phyloP scores from a whole-genome alignment of 1,139 yeast species.

The Diutina catenulata region DNA sequence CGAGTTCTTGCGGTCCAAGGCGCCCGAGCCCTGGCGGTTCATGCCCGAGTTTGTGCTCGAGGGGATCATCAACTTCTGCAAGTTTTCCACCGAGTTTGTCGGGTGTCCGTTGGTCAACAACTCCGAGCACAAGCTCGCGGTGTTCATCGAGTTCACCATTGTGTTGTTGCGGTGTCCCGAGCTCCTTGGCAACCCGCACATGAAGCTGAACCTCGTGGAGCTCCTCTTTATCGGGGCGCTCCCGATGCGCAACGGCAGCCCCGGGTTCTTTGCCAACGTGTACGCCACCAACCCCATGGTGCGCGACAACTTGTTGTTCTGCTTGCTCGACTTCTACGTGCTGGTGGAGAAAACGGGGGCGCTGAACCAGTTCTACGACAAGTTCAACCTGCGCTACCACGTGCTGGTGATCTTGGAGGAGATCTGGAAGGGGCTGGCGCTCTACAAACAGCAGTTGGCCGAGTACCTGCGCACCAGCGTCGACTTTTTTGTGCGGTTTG shows the following conservation, averaged over 20 bases:
- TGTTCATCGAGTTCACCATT: slow-evolving; percentile 64
- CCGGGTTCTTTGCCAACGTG: slow-evolving; percentile 64
- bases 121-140: slow-evolving; percentile 32
- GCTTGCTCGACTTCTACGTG: slow-evolving; percentile 80
- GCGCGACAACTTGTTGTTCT: slow-evolving; percentile 57
- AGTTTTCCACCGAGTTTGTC: slow-evolving; percentile 47
- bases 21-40: slow-evolving; percentile 71
- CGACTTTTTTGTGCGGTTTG: slow-evolving; percentile 80
- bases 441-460: slow-evolving; percentile 57
- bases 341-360: slow-evolving; percentile 96
- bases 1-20: slow-evolving; percentile 48
- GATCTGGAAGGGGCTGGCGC: slow-evolving; percentile 60
- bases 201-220: slow-evolving; percentile 77
- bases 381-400: slow-evolving; percentile 81
- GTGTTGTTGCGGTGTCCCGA: slow-evolving; percentile 77
- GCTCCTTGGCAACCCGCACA: slow-evolving; percentile 81
- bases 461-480: slow-evolving; percentile 54
- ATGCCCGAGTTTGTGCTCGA: slow-evolving; percentile 83
- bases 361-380: slow-evolving; percentile 89
- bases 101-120: slow-evolving; percentile 50
- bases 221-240: slow-evolving; percentile 67
- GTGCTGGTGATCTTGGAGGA: slow-evolving; percentile 75
- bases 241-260: slow-evolving; percentile 38
- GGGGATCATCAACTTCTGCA: slow-evolving; percentile 67
- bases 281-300: slow-evolving; percentile 57